These are phyloP conservation scores for Pseudohyphozyma bogoriensis DNA, from an alignment of 768 basidiomycete species.

Conservation along the genomic window DNA sequence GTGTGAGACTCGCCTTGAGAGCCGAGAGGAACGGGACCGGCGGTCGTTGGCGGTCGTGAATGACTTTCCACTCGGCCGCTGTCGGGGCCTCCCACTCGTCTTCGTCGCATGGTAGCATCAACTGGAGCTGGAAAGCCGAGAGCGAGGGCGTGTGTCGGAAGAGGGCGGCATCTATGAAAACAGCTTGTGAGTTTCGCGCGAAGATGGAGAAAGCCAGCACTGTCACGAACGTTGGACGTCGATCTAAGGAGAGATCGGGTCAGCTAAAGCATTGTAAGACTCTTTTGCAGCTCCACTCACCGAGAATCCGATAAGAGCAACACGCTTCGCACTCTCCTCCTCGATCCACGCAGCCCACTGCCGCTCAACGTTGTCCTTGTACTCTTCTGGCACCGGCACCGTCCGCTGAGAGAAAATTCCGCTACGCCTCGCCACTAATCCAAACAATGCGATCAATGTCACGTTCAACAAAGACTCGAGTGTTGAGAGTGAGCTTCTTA, in stretches of 20 bases:
- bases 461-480: too few species aligned
- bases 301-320: conserved; percentile 25
- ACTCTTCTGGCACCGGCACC: conserved; percentile 4
- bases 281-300: background rate
- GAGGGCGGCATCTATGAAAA: conserved; percentile 64
- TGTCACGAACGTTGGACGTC: conserved; percentile 31
- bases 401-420: conserved; percentile 24
- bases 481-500: background rate
- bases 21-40: conserved; percentile 32
- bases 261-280: background rate
- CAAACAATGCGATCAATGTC: background rate
- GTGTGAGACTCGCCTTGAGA: conserved; percentile 30
- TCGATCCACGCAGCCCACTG: conserved; percentile 27
- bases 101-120: conserved; percentile 29
- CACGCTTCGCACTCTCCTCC: conserved; percentile 25
- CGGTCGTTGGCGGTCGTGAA: conserved; percentile 14
- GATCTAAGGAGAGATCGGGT: background rate
- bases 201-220: background rate
- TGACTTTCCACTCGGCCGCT: conserved; percentile 23
- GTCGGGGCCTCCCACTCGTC: conserved; percentile 30
- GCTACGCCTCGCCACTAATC: conserved; percentile 18
- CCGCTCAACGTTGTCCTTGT: conserved; percentile 13
- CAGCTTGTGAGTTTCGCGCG: too few species aligned
- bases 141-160: conserved; percentile 48
- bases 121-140: conserved; percentile 33